Evolutionary conservation across 2,329 filamentous ascomycete species (phyloP), one percentile per base, ranked within the genome.

Genomic region (Colletotrichum liaoningense): DNA sequence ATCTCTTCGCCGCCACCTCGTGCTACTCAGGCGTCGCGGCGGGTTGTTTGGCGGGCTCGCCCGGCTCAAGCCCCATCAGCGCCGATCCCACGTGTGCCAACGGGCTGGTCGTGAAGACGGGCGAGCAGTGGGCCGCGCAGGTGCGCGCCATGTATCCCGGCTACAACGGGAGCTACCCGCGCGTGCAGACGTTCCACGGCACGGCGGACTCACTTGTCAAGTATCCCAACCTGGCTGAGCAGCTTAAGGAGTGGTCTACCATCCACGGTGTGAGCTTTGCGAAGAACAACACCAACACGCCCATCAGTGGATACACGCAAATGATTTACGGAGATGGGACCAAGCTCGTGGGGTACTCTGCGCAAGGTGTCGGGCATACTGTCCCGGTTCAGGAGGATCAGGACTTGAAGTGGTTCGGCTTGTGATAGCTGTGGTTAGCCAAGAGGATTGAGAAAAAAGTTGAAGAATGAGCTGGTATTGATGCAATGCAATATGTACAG

Each of bases 81-180:
- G 78, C 82, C 3, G 78, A 80, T 35, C 71, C 74, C 12, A 81
- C 80, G 4, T 89, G 87, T 76, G 83, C 86, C 0, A 78, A 80
- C 19, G 86, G 85, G 2, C 78, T 83, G 30, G 76, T 80, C 67
- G 79, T 79, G 56, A 82, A 82, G 22, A 83, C 84, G 0, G 80
- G 83, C 0, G 77, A 82, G 69, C 78, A 84, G 65, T 88, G 86
- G 87, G 84, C 83, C 5, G 81, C 84, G 63, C 79, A 84, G 24
- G 85, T 83, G 16, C 79, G 83, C 19, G 79, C 70, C 42, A 79
- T 80, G 56, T 81, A 81, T 60, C 77, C 80, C 0, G 77, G 77
- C 1, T 84, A 81, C 70, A 79, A 64, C 62, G 81, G 82, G 12
- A 75, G 69, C 26, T 76, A 78, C 54, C 80, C 81, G 14, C 77